Conservation (phyloP, 2,329 filamentous ascomycete species). For the Alternaria gaisen region DNA sequence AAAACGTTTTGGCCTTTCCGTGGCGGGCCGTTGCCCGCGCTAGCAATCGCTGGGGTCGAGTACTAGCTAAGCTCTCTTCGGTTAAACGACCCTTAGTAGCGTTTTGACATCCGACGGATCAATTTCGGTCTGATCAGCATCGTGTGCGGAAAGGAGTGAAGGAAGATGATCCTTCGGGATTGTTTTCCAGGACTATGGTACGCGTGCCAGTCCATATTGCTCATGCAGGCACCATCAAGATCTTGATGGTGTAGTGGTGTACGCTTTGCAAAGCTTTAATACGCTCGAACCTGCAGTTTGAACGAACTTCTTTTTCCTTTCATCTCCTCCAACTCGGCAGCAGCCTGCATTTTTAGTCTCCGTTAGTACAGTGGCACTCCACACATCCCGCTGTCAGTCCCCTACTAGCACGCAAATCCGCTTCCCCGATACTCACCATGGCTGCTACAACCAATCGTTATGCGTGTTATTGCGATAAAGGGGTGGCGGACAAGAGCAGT, state of each 20-base stretch:
- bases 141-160: neutral
- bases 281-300: neutral
- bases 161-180: neutral
- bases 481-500: neutral
- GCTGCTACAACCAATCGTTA: neutral
- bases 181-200: neutral
- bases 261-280: neutral
- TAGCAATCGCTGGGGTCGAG: neutral
- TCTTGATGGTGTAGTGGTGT: neutral
- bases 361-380: neutral
- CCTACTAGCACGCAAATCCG: neutral
- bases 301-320: neutral
- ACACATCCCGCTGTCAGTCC: neutral
- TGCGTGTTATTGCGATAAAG: neutral
- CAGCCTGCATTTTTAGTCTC: neutral
- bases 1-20: constrained; percentile 2
- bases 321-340: neutral
- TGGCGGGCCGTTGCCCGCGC: constrained; percentile 3
- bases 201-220: neutral
- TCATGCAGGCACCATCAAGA: neutral
- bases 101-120: constrained; percentile 3
- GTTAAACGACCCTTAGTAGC: neutral
- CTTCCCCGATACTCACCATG: neutral
- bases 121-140: neutral
- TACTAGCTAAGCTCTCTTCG: neutral